These are phyloP conservation scores for Rhodotorula babjevae DNA, from an alignment of 768 basidiomycete genomes.

Conservation along the genomic window DNA sequence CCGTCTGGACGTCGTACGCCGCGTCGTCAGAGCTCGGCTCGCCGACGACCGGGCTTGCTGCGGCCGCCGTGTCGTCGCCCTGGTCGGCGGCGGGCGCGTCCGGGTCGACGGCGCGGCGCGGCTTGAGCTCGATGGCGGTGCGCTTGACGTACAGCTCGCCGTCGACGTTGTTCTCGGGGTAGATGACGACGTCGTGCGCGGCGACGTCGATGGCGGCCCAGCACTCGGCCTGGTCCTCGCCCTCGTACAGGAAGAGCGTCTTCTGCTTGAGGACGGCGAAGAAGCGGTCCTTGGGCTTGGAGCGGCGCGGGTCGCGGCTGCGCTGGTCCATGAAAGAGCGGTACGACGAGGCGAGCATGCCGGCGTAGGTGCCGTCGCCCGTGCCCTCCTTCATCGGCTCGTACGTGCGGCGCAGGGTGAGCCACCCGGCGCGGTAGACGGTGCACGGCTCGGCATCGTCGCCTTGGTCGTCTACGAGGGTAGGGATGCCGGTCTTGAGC, in stretches of 20 bases:
- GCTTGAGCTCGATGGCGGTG: conserved; percentile 62
- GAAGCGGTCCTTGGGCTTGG: conserved; percentile 86
- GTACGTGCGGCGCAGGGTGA: conserved; percentile 56
- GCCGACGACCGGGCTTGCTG: not conserved
- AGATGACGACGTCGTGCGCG: conserved; percentile 69
- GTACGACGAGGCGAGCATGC: conserved; percentile 41
- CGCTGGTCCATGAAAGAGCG: conserved; percentile 42
- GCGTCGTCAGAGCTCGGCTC: conserved; percentile 17
- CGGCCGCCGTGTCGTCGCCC: not conserved
- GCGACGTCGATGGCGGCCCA: conserved; percentile 83
- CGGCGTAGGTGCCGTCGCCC: conserved; percentile 34
- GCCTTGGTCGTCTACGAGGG: not conserved
- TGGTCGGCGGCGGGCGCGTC: conserved; percentile 14
- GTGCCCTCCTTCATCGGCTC: conserved; percentile 22
- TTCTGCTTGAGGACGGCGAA: conserved; percentile 86
- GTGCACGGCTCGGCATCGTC: conserved; percentile 41
- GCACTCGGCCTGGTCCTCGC: conserved; percentile 84
- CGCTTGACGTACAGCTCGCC: conserved; percentile 87
- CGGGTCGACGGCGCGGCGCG: conserved; percentile 37
- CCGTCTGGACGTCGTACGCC: conserved; percentile 50
- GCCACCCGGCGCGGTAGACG: conserved; percentile 58
- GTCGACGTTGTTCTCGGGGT: conserved; percentile 59
- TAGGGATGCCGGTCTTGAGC: not conserved
- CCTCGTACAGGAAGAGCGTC: conserved; percentile 87
- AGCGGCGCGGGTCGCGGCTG: conserved; percentile 68